Conservation (phyloP, 306 rosid genomes). For the Ochetophila trinervis region DNA sequence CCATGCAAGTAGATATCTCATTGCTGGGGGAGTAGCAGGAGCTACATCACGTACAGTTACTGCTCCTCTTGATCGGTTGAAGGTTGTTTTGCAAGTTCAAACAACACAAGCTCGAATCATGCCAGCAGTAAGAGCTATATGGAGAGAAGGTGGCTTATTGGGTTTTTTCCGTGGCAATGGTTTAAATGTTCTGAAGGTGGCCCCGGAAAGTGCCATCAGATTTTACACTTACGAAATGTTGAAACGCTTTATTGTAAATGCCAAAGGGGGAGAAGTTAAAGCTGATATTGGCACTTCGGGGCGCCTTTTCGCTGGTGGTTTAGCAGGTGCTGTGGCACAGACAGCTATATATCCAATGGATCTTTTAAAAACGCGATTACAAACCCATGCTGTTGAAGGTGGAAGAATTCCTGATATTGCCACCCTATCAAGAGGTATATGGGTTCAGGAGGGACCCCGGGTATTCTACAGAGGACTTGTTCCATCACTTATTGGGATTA, state of each 20-base stretch:
- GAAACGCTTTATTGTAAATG: slow-evolving; percentile 45
- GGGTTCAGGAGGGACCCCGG: slow-evolving; percentile 77
- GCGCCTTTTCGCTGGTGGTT: slow-evolving; percentile 75
- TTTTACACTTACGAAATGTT: slow-evolving; percentile 70
- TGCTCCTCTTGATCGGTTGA: slow-evolving; percentile 85
- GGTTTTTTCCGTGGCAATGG: slow-evolving; percentile 90
- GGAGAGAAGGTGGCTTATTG: slow-evolving; percentile 60
- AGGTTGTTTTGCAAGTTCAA: slow-evolving; percentile 83
- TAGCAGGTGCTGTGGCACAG: slow-evolving; percentile 88
- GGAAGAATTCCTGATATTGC: slow-evolving; percentile 57
- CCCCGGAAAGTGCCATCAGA: slow-evolving; percentile 87
- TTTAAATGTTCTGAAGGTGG: slow-evolving; percentile 76
- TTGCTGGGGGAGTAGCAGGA: slow-evolving; percentile 90
- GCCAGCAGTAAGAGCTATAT: slow-evolving; percentile 62
- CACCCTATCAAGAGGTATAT: slow-evolving; percentile 64
- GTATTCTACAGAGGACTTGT: slow-evolving; percentile 78
- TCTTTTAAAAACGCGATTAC: slow-evolving; percentile 78
- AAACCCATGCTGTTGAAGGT: slow-evolving; percentile 50
- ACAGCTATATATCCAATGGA: slow-evolving; percentile 84
- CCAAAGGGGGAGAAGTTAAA: slow-evolving; percentile 48
- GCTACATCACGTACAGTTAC: slow-evolving; percentile 82
- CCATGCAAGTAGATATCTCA: slow-evolving; percentile 74
- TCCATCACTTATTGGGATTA: slow-evolving; percentile 82
- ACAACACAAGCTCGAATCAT: slow-evolving; percentile 53
- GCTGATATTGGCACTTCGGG: slow-evolving; percentile 52